A percentile compares a stretch with the other conserved stretches of the same genome.
Evolutionary conservation across 2,329 filamentous ascomycete genomes (phyloP).

Genomic region (Didymella pomorum): DNA sequence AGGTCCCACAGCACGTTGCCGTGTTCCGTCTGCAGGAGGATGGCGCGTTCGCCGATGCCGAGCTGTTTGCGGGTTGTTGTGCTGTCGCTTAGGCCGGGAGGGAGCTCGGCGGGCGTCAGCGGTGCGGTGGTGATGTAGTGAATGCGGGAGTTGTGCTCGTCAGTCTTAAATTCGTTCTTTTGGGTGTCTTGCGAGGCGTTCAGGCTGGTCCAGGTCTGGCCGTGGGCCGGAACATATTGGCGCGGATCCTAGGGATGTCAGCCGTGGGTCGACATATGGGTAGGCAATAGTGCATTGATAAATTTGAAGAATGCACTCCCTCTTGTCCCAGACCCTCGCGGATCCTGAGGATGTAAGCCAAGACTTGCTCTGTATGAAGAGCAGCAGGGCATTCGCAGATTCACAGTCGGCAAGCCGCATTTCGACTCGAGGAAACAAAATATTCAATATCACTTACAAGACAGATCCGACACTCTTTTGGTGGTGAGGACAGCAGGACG

Average conservation of each 20-base stretch:
- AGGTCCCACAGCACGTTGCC: slow-evolving; percentile 86
- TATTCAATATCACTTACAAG: slow-evolving; percentile 61
- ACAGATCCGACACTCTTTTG: slow-evolving; percentile 72
- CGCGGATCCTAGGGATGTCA: slow-evolving; percentile 61
- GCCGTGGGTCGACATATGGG: neutral
- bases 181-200: slow-evolving; percentile 54
- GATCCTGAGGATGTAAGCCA: too few species aligned
- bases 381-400: too few species aligned
- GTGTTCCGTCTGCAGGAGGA: slow-evolving; percentile 69
- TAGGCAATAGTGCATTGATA: neutral
- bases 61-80: slow-evolving; percentile 57
- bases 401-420: neutral
- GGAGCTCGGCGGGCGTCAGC: slow-evolving; percentile 29
- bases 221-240: slow-evolving; percentile 70
- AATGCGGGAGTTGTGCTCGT: slow-evolving; percentile 55
- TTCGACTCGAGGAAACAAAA: neutral
- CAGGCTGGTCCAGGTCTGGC: slow-evolving; percentile 73
- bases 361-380: too few species aligned
- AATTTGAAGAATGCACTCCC: neutral
- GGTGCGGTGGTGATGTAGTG: slow-evolving; percentile 56
- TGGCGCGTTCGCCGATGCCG: slow-evolving; percentile 77
- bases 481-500: slow-evolving; percentile 56
- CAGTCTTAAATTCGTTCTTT: slow-evolving; percentile 63
- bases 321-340: too few species aligned
- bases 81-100: slow-evolving; percentile 48